These are phyloP conservation scores for Castanea crenata DNA, from an alignment of 306 rosid species.

Conservation along the genomic window DNA sequence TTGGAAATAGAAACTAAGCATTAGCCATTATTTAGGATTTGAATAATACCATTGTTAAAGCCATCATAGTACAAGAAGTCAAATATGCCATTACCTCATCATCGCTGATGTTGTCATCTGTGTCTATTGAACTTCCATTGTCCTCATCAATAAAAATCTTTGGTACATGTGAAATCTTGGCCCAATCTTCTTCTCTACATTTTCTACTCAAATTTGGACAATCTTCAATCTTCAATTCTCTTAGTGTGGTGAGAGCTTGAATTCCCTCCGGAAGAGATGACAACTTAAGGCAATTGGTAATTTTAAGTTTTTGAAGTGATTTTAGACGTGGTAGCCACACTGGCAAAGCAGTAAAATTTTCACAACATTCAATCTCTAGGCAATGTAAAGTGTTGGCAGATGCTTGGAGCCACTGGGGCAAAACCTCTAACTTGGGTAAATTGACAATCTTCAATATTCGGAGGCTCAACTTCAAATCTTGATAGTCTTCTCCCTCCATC, in stretches of 20 bases:
- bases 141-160: neutral
- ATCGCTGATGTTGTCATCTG: too few species aligned
- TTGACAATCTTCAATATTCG: neutral
- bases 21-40: too few species aligned
- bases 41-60: too few species aligned
- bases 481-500: neutral
- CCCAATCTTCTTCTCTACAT: neutral
- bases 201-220: neutral
- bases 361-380: neutral
- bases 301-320: neutral
- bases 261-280: neutral
- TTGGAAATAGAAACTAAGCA: too few species aligned
- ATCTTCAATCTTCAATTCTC: neutral
- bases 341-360: neutral
- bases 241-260: neutral
- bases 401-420: neutral
- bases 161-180: neutral
- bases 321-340: conserved; percentile 23
- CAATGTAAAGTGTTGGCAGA: conserved; percentile 13
- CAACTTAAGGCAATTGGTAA: neutral
- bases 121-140: too few species aligned
- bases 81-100: too few species aligned
- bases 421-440: neutral
- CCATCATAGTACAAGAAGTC: too few species aligned
- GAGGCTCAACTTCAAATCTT: neutral